phyloP scores from a whole-genome alignment of 1,284 basidiomycete species.

The Trichosporon inkin region DNA sequence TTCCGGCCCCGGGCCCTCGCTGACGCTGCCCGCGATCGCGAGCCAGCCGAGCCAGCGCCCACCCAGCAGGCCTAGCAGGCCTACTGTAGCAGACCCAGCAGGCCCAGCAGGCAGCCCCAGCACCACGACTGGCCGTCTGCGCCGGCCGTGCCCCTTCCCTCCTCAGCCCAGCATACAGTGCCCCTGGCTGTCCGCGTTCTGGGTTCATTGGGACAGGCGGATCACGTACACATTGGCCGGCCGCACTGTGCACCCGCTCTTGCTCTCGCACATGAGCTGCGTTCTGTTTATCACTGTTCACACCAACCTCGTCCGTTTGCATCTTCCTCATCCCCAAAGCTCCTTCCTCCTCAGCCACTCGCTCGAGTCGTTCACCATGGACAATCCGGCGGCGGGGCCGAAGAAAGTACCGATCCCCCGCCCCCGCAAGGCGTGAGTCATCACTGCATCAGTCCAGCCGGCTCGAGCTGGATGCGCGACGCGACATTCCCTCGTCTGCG shows the following conservation, averaged over 20 bases:
- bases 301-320: neutral
- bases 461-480: neutral
- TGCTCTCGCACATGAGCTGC: neutral
- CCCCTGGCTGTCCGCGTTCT: neutral
- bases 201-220: neutral
- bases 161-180: neutral
- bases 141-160: neutral
- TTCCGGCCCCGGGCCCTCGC: neutral
- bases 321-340: neutral
- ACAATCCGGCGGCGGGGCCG: neutral
- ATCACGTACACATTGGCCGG: neutral
- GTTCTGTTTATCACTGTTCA: neutral
- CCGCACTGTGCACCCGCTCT: neutral
- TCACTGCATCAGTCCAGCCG: neutral
- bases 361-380: neutral
- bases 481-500: neutral
- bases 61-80: no score
- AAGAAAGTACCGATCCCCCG: constrained; percentile 19
- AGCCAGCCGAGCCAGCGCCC: no score
- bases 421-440: constrained; percentile 23
- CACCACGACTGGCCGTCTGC: no score
- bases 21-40: no score
- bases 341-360: neutral
- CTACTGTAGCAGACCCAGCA: no score
- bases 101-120: no score